Conservation (phyloP, 1,139 yeast genomes). For the Sugiyamaella castrensis region DNA sequence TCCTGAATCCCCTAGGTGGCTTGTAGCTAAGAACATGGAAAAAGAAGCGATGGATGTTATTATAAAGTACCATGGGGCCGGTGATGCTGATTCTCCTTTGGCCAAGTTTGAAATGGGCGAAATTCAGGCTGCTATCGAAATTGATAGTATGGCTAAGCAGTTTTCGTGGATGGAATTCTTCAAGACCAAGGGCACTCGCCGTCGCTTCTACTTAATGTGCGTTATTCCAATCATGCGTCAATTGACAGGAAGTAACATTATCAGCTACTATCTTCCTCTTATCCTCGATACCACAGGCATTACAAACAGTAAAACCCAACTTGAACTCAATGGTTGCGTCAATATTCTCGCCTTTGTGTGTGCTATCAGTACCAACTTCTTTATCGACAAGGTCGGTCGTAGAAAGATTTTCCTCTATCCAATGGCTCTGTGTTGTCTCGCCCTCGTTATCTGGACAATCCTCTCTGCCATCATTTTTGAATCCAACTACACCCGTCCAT, state of each 20-base stretch:
- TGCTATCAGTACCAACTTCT: conserved; percentile 20
- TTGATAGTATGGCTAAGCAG: conserved; percentile 13
- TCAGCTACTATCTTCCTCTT: conserved; percentile 22
- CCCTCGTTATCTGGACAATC: conserved; percentile 24
- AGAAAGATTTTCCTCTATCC: conserved; percentile 34
- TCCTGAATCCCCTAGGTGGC: conserved; percentile 72
- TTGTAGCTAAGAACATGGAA: conserved; percentile 45
- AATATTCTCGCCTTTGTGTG: conserved; percentile 13
- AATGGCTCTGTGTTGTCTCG: conserved; percentile 13
- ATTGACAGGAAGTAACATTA: conserved; percentile 19
- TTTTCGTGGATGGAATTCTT: conserved; percentile 19
- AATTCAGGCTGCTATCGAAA: conserved; percentile 17
- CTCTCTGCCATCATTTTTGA: conserved; percentile 29
- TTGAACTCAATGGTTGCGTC: conserved; percentile 20
- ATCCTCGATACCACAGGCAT: conserved; percentile 23
- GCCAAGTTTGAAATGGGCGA: conserved; percentile 18
- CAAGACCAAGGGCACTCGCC: conserved; percentile 16
- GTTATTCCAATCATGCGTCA: conserved; percentile 20
- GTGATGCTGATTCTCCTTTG: conserved; percentile 20
- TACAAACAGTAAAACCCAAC: conserved; percentile 17
- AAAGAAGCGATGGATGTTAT: conserved; percentile 45
- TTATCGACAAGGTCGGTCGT: conserved; percentile 24
- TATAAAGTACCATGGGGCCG: conserved; percentile 27
- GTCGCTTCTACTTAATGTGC: conserved; percentile 12
- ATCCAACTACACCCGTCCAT: conserved; percentile 20